Evolutionary conservation across 805 yeast species (phyloP).

Genomic region (Metschnikowia koreensis): DNA sequence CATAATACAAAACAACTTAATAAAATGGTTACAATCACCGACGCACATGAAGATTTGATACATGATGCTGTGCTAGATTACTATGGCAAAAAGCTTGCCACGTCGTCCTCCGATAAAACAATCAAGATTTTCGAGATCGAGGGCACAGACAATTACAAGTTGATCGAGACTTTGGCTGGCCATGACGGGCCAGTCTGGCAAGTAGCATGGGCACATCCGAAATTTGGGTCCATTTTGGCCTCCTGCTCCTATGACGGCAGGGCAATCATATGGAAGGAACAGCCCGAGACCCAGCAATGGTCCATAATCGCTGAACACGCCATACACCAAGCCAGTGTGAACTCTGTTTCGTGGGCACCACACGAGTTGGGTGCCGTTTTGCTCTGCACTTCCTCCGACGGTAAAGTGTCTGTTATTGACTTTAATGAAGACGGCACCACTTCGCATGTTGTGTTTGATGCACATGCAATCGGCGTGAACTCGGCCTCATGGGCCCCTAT

Average conservation of each 20-base stretch:
- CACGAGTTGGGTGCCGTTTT: slow-evolving; percentile 93
- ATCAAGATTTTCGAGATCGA: slow-evolving; percentile 23
- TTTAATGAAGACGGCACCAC: slow-evolving; percentile 86
- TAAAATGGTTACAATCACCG: slow-evolving; percentile 74
- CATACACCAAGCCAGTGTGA: slow-evolving; percentile 90
- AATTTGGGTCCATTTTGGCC: slow-evolving; percentile 92
- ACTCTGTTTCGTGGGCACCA: slow-evolving; percentile 95
- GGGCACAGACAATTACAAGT: slow-evolving; percentile 29
- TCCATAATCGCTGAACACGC: slow-evolving; percentile 80
- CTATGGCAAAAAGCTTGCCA: slow-evolving; percentile 90
- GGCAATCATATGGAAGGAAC: slow-evolving; percentile 90
- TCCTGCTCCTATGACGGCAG: slow-evolving; percentile 95
- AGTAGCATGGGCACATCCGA: slow-evolving; percentile 98
- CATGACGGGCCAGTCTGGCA: slow-evolving; percentile 99
- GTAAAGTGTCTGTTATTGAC: slow-evolving; percentile 85
- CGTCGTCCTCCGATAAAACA: slow-evolving; percentile 21
- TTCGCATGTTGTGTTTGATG: slow-evolving; percentile 60
- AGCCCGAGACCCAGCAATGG: slow-evolving; percentile 79
- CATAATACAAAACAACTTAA: neutral
- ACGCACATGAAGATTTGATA: slow-evolving; percentile 88
- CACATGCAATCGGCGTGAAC: slow-evolving; percentile 93
- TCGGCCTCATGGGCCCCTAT: slow-evolving; percentile 94
- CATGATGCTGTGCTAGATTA: slow-evolving; percentile 98
- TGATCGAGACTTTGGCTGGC: slow-evolving; percentile 81
- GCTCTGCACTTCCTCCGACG: slow-evolving; percentile 90